phyloP scores from a whole-genome alignment of 2,329 filamentous ascomycete species.

The Aspergillus intermedius region DNA sequence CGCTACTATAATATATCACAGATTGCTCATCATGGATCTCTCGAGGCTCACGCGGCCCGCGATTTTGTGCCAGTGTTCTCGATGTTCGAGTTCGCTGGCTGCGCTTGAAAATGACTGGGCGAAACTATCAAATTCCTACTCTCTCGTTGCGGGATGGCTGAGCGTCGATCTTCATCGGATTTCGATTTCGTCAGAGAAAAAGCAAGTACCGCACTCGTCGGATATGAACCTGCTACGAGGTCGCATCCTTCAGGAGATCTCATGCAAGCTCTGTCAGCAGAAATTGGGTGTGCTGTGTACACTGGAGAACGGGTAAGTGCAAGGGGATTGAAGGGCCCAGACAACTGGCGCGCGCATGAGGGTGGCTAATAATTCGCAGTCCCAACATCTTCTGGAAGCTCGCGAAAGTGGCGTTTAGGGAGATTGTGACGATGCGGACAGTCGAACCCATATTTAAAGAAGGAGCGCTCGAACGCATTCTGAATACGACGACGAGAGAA shows the following conservation, averaged over 20 bases:
- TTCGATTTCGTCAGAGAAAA: conserved; percentile 29
- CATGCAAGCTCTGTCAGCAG: conserved; percentile 34
- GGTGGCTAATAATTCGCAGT: conserved; percentile 13
- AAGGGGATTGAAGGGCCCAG: background rate
- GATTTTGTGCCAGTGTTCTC: conserved; percentile 32
- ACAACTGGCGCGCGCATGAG: background rate
- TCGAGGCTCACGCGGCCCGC: conserved; percentile 29
- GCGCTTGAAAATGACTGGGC: conserved; percentile 38
- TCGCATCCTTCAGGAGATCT: conserved; percentile 30
- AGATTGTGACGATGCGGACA: conserved; percentile 35
- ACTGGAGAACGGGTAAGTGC: conserved; percentile 31
- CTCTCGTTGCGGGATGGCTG: conserved; percentile 31
- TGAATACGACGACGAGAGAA: conserved; percentile 19
- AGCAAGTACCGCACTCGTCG: conserved; percentile 30
- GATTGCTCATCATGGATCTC: conserved; percentile 26
- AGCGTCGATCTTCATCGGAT: conserved; percentile 34
- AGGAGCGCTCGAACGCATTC: conserved; percentile 24
- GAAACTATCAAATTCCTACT: conserved; percentile 32
- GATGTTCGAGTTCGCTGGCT: conserved; percentile 35
- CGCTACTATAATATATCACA: background rate
- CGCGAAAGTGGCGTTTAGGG: conserved; percentile 32
- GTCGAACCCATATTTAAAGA: conserved; percentile 30
- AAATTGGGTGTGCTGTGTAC: conserved; percentile 30
- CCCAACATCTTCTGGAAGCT: conserved; percentile 36
- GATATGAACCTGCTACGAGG: conserved; percentile 30